Percentiles rank a stretch among this genome's conserved stretches.
Conservation (phyloP, 2,329 filamentous ascomycete genomes). For the Chrysoporthe austroafricana region DNA sequence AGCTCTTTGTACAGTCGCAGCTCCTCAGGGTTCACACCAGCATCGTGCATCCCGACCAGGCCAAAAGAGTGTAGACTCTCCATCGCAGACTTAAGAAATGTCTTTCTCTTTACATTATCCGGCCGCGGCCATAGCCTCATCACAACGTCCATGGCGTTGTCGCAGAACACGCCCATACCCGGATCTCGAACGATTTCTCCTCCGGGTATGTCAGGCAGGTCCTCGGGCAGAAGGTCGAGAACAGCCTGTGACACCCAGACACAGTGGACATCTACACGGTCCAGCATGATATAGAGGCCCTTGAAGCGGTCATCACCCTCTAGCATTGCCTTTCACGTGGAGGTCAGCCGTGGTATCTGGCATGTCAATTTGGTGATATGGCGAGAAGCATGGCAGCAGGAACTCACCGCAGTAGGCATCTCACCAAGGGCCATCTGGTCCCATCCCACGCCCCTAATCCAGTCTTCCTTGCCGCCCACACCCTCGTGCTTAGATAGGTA, state of each 20-base stretch:
- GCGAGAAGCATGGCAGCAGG: neutral
- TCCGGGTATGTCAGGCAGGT: slow-evolving; percentile 59
- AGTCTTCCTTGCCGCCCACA: slow-evolving; percentile 58
- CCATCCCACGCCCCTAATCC: slow-evolving; percentile 72
- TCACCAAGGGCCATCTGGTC: slow-evolving; percentile 67
- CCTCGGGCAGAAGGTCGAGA: slow-evolving; percentile 60
- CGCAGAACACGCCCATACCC: slow-evolving; percentile 71
- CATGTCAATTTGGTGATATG: slow-evolving; percentile 17
- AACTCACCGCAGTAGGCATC: slow-evolving; percentile 66
- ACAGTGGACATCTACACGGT: slow-evolving; percentile 72
- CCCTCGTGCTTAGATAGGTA: slow-evolving; percentile 56
- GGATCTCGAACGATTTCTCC: slow-evolving; percentile 64
- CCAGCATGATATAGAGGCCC: slow-evolving; percentile 68
- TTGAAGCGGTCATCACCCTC: slow-evolving; percentile 54
- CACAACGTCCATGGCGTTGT: slow-evolving; percentile 71
- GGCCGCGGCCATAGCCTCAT: slow-evolving; percentile 61
- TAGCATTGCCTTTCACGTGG: slow-evolving; percentile 52
- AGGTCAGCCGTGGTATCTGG: neutral
- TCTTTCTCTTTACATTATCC: slow-evolving; percentile 53
- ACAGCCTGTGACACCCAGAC: slow-evolving; percentile 70
- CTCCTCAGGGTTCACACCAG: slow-evolving; percentile 61
- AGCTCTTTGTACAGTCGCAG: slow-evolving; percentile 59
- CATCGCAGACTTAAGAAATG: slow-evolving; percentile 65
- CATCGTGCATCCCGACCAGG: slow-evolving; percentile 71
- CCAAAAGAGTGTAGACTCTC: slow-evolving; percentile 64